Percentiles rank a stretch among this genome's conserved stretches.
phyloP scores from a whole-genome alignment of 176 grass and related monocot genomes.

The Oryza coarctata region DNA sequence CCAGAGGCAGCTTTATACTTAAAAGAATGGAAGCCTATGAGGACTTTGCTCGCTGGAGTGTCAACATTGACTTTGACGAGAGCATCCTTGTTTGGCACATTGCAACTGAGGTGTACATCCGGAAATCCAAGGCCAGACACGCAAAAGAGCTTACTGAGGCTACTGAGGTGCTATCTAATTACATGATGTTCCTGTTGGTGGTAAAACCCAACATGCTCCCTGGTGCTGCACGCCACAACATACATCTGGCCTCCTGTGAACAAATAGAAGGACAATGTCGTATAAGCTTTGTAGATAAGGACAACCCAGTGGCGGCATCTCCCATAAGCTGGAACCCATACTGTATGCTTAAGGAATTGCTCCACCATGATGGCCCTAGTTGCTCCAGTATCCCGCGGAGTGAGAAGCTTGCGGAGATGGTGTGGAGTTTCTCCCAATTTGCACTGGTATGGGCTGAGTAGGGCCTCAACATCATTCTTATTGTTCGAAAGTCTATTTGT shows the following conservation, averaged over 20 bases:
- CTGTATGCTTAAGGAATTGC: background rate
- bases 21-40: background rate
- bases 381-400: background rate
- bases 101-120: slow-evolving; percentile 27
- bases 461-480: background rate
- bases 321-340: background rate
- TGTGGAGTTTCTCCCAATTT: background rate
- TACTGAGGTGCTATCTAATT: background rate
- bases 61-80: slow-evolving; percentile 8
- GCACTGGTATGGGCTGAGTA: background rate
- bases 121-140: background rate
- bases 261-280: background rate
- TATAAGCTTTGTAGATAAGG: background rate
- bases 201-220: background rate
- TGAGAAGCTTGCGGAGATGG: background rate
- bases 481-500: background rate
- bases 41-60: background rate
- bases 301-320: background rate
- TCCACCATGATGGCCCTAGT: background rate
- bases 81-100: slow-evolving; percentile 59
- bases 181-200: background rate
- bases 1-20: background rate
- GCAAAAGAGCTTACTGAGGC: background rate
- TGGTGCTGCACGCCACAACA: background rate
- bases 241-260: no score